These are phyloP conservation scores for Rhodotorula sp. DNA, from an alignment of 1,284 basidiomycete species.

Conservation along the genomic window DNA sequence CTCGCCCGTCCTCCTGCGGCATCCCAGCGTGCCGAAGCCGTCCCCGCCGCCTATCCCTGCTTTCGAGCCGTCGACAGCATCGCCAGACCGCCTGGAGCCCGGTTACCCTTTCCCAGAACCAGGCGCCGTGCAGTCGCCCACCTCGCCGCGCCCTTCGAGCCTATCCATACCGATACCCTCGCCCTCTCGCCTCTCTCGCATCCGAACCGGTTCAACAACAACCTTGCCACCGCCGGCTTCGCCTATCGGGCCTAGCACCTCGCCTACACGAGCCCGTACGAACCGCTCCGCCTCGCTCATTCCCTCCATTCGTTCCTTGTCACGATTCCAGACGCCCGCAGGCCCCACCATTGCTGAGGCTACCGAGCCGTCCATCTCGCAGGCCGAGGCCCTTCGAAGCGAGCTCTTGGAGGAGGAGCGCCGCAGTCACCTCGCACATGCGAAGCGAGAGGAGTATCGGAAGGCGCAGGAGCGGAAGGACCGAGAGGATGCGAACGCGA, in stretches of 20 bases:
- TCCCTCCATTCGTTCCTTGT: constrained; percentile 21
- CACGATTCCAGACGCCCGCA: background rate
- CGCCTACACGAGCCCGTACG: background rate
- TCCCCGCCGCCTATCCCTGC: constrained; percentile 11
- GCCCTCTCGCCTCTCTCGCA: background rate
- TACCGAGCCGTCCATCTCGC: constrained; percentile 16
- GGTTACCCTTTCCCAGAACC: background rate
- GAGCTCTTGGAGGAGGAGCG: constrained; percentile 39
- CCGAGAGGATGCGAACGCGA: background rate
- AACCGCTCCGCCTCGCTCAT: constrained; percentile 21
- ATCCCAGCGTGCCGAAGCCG: constrained; percentile 6
- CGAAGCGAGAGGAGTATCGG: constrained; percentile 5
- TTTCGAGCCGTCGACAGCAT: background rate
- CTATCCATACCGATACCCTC: background rate
- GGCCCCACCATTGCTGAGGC: background rate
- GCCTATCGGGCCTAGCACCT: background rate
- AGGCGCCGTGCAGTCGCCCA: background rate
- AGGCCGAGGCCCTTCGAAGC: constrained; percentile 22
- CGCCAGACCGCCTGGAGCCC: background rate
- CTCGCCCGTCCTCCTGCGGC: constrained; percentile 14
- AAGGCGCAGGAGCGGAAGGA: constrained; percentile 26
- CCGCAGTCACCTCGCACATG: constrained; percentile 17
- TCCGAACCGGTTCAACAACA: background rate
- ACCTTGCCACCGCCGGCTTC: background rate
- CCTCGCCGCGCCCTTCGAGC: background rate